Base-by-base conservation (phyloP, 2,329 filamentous ascomycete species). In the Rhytidhysteron rufulum region DNA sequence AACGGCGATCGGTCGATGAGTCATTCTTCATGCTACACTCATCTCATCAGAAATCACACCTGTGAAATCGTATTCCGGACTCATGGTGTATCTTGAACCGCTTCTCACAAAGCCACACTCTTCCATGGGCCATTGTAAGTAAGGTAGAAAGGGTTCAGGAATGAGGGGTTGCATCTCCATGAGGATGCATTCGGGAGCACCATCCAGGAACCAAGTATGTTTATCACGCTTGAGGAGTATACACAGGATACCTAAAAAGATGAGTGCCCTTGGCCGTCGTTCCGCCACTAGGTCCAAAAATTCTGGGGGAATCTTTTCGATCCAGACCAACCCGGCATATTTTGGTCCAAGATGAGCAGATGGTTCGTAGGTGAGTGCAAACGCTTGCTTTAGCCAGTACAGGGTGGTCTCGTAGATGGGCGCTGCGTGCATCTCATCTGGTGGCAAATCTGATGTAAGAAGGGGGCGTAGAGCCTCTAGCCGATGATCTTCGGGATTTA, bases 101-200 rank as follows among this genome's bases (percentile, higher is more conserved):
- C 10, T 34, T 29, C 18, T 13, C 13, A 17, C 21, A 31, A 48
- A 21, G 3, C 40, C 44, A 34, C 41, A 43, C 30, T 31, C 21
- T 27, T 41, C 19, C 39, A 50, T 16, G 16, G 50, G 50, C 48
- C 48, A 53, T n/a, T 47, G 41, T 5, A 53, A 47, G 46, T 44
- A 51, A 10, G 38, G 43, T n/a, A 44, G n/a, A 18, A 45, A 35
- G 10, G 45, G 43, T 2, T 40, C 31, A 9, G 25, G 35, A 19
- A 53, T 11, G 18, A 24, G 19, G 11, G 34, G 31, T 20, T 44
- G 31, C 11, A 48, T 16, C 34, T 51, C 48, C 3, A 29, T 13
- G 22, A 51, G 15, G 13, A 45, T 34, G 22, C 47, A 31, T 31
- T 50, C 41, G 2, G 50, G 48, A 17, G 45, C 39, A 4, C 50